Evolutionary conservation across 176 grass and related monocot genomes (phyloP).

Genomic region (Oropetium thomaeum): DNA sequence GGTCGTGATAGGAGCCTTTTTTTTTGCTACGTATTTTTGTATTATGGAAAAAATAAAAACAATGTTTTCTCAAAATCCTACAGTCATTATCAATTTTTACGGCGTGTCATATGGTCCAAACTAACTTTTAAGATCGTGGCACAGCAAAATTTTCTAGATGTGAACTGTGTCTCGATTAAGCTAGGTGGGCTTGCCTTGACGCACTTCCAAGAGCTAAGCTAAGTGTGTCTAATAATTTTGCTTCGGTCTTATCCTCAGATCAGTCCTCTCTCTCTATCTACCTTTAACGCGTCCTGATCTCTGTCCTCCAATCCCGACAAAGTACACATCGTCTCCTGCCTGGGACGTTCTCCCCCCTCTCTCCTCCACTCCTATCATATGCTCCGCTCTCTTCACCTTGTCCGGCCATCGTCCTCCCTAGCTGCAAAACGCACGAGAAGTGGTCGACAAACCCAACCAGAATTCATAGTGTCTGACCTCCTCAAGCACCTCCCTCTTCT

Average conservation of each 20-base stretch:
- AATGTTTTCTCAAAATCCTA: too few species aligned
- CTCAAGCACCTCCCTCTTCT: neutral
- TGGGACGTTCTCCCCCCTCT: slow-evolving; percentile 3
- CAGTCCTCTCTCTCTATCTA: neutral
- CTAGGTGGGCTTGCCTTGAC: neutral
- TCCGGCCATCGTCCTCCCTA: slow-evolving; percentile 35
- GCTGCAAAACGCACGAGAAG: slow-evolving; percentile 27
- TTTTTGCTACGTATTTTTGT: too few species aligned
- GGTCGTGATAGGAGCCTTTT: too few species aligned
- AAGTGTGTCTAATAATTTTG: slow-evolving; percentile 31
- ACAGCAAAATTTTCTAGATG: too few species aligned
- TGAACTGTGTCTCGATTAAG: too few species aligned
- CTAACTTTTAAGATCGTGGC: too few species aligned
- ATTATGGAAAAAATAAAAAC: too few species aligned
- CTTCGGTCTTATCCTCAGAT: slow-evolving; percentile 35
- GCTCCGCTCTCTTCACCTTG: slow-evolving; percentile 20
- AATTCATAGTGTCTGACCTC: slow-evolving; percentile 48
- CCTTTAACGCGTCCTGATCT: slow-evolving; percentile 61
- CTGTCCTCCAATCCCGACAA: slow-evolving; percentile 60
- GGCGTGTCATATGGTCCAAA: too few species aligned
- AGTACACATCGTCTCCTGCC: slow-evolving; percentile 46
- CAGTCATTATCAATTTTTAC: too few species aligned
- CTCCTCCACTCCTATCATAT: slow-evolving; percentile 38
- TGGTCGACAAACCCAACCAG: slow-evolving; percentile 39
- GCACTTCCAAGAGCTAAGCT: neutral